phyloP scores from a whole-genome alignment of 345 rosid species.

The Euphorbia pulcherrima region DNA sequence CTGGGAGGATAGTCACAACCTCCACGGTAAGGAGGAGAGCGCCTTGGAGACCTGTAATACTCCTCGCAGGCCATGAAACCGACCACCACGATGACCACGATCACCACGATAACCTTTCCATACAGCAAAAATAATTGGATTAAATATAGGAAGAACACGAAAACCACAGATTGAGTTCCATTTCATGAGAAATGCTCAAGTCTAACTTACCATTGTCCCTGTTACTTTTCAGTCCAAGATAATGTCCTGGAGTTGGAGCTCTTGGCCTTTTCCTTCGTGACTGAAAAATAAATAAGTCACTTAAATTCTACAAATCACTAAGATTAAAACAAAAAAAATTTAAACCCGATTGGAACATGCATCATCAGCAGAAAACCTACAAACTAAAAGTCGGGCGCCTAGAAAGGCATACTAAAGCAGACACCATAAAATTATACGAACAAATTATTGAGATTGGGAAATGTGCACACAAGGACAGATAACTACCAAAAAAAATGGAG shows the following conservation, averaged over 20 bases:
- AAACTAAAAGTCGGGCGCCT: neutral
- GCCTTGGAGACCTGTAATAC: conserved; percentile 72
- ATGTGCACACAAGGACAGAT: neutral
- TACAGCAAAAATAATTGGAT: conserved; percentile 4
- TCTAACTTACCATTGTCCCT: conserved; percentile 60
- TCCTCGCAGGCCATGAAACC: conserved; percentile 62
- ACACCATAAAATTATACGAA: neutral
- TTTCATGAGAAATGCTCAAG: neutral
- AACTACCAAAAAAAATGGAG: conserved; percentile 21
- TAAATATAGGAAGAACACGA: neutral
- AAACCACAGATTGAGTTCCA: neutral
- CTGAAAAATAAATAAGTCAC: conserved; percentile 45
- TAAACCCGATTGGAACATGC: conserved; percentile 1
- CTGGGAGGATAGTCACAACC: conserved; percentile 68
- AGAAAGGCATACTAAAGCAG: neutral
- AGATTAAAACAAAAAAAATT: neutral
- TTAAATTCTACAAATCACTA: conserved; percentile 9
- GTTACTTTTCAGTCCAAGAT: conserved; percentile 87
- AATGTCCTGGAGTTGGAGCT: conserved; percentile 98
- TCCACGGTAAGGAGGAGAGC: conserved; percentile 64
- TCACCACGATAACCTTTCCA: conserved; percentile 36
- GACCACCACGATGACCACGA: conserved; percentile 57
- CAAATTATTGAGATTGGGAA: neutral
- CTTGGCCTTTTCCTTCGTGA: conserved; percentile 95
- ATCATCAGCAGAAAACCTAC: no score